Base-by-base conservation (phyloP, 2,329 filamentous ascomycete genomes). In the Colletotrichum chrysophilum region DNA sequence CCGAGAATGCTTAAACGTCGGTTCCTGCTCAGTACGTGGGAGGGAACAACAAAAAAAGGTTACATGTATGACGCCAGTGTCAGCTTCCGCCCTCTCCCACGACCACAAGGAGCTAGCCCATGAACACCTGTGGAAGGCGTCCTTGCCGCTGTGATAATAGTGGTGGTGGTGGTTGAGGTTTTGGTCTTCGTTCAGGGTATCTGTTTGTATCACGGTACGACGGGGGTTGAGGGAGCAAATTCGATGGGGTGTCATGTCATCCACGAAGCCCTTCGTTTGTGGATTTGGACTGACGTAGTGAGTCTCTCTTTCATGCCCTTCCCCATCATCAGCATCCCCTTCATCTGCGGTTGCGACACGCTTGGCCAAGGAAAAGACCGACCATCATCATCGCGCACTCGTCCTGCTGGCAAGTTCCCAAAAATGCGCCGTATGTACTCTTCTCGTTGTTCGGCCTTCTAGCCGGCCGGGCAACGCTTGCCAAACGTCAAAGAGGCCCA, bases 31-130 rank as follows among this genome's bases (percentile, higher is more conserved):
- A 34, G 21, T 64, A 38, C 38, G 38, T 43, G 28, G 26, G 36
- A 28, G 34, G 43, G 56, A 34, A 30, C 10, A 61, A 48, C 24
- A 26, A 48, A 32, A 61, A 56, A 38, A 55, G 58, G 71, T 76
- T 75, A 66, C 74, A 75, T 75, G 74, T 70, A 76, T 76, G 74
- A 76, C 74, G 74, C 74, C 32, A 26, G n/a, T 76, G 34, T 66
- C 74, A 73, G 64, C 74, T 52, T 69, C 32, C 34, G 34, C 34
- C 26, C 43, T 21, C 21, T 43, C 55, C 56, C n/a, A 32, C 36
- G 26, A 24, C 38, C 30, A 28, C 18, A 52, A n/a, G 36, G 36
- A 62, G 56, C 26, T 24, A 62, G 28, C 30, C 10, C n/a, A 28
- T 56, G n/a, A 52, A 21, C 43, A 62, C 18, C 58, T 36, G 28